Percentiles rank a stretch among this genome's conserved stretches.
These are phyloP conservation scores for Rhodotorula kratochvilovae DNA, from an alignment of 768 basidiomycete genomes.

Conservation along the genomic window DNA sequence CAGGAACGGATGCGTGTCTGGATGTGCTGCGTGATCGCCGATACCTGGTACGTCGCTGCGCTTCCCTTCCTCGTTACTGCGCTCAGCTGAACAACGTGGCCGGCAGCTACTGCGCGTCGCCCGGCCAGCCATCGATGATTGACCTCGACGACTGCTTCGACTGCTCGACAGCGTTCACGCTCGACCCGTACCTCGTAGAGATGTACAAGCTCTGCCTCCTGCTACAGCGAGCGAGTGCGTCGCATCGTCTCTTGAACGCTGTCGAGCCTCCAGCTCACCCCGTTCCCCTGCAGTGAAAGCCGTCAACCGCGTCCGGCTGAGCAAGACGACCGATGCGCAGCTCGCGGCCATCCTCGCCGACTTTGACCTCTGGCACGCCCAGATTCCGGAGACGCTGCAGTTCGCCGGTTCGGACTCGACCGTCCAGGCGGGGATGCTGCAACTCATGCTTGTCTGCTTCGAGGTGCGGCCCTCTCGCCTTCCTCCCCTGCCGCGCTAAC, in stretches of 20 bases:
- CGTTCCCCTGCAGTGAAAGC: background rate
- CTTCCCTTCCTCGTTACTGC: background rate
- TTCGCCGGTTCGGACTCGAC: background rate
- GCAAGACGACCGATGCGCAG: background rate
- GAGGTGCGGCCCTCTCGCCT: background rate
- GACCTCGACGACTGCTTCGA: slow-evolving; percentile 2
- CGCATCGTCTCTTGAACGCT: background rate
- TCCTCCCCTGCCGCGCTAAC: background rate
- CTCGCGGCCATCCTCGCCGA: background rate
- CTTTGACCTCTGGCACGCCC: background rate
- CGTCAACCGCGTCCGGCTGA: background rate
- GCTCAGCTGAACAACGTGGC: background rate
- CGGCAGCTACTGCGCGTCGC: background rate
- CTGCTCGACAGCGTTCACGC: background rate
- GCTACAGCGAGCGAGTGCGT: background rate
- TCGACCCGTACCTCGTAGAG: background rate
- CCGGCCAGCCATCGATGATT: background rate
- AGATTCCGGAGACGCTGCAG: background rate
- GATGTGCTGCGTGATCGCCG: background rate
- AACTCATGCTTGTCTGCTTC: background rate
- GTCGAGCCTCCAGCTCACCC: too few species aligned
- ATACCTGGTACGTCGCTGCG: background rate
- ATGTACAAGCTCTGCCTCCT: background rate
- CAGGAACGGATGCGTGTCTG: background rate
- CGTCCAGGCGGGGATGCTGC: background rate